These are phyloP conservation scores for Endocarpon pusillum DNA, from an alignment of 495 filamentous ascomycete genomes.

Conservation along the genomic window DNA sequence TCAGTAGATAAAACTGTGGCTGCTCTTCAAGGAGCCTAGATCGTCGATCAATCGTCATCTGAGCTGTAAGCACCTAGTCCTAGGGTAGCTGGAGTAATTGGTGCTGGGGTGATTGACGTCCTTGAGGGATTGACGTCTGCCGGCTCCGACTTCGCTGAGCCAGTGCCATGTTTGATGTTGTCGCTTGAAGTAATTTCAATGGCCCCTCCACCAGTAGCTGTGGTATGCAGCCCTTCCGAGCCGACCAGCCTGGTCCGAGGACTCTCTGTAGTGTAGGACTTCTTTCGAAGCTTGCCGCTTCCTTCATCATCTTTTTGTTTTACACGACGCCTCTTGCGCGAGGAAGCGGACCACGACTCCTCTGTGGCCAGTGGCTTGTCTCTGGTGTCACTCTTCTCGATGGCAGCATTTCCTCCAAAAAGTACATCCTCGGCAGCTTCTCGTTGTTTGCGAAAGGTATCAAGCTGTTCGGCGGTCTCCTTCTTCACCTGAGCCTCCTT, in stretches of 20 bases:
- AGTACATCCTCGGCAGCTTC: constrained; percentile 43
- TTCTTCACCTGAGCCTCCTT: constrained; percentile 59
- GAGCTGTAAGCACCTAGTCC: constrained; percentile 23
- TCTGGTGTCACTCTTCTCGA: constrained; percentile 17
- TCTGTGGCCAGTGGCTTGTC: constrained; percentile 20
- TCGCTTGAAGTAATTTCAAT: background rate
- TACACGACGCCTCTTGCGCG: constrained; percentile 41
- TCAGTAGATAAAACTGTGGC: too few species aligned
- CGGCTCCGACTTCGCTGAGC: background rate
- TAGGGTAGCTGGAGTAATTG: constrained; percentile 6
- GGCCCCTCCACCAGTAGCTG: background rate
- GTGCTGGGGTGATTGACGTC: constrained; percentile 3
- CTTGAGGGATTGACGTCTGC: background rate
- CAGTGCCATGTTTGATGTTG: background rate
- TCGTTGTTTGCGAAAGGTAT: constrained; percentile 49
- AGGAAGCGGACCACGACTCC: constrained; percentile 35
- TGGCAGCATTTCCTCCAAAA: constrained; percentile 21
- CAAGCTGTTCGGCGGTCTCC: constrained; percentile 59
- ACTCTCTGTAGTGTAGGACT: constrained; percentile 16
- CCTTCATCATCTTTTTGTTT: constrained; percentile 35
- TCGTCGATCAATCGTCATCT: constrained; percentile 27
- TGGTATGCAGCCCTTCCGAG: too few species aligned
- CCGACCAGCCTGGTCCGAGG: constrained; percentile 1
- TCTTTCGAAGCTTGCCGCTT: constrained; percentile 42
- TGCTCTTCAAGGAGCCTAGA: too few species aligned